A percentile compares a stretch with the other conserved stretches of the same genome.
Conservation (phyloP, 768 basidiomycete genomes). For the Phylloporus sp. region DNA sequence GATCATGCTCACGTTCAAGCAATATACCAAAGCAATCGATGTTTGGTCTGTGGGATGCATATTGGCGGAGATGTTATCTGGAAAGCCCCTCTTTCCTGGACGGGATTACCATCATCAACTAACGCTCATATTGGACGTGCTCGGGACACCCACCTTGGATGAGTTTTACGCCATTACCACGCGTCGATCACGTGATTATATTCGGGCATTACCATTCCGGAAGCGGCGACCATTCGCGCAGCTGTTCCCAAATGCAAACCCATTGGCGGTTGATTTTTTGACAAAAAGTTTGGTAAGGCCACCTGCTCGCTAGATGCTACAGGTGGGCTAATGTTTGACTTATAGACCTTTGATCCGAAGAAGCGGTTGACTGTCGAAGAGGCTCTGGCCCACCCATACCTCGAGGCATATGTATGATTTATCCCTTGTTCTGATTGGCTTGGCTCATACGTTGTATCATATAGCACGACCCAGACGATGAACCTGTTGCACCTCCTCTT, state of each 20-base stretch:
- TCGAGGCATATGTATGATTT: constrained; percentile 79
- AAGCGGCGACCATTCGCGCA: constrained; percentile 79
- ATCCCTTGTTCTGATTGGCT: background rate
- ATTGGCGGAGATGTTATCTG: constrained; percentile 95
- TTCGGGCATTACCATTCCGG: constrained; percentile 90
- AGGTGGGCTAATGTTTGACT: background rate
- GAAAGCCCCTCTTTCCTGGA: constrained; percentile 95
- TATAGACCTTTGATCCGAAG: constrained; percentile 93
- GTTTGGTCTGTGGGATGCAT: constrained; percentile 88
- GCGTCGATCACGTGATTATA: constrained; percentile 88
- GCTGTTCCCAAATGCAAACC: constrained; percentile 89
- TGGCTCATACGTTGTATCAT: constrained; percentile 4
- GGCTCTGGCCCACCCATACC: constrained; percentile 90
- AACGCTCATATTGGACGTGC: constrained; percentile 90
- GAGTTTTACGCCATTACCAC: constrained; percentile 98
- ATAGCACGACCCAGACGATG: constrained; percentile 94
- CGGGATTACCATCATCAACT: constrained; percentile 96
- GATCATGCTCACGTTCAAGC: constrained; percentile 99
- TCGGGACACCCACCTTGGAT: constrained; percentile 95
- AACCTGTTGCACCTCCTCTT: constrained; percentile 93
- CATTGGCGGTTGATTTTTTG: constrained; percentile 71
- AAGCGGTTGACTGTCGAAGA: constrained; percentile 94
- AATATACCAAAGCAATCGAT: constrained; percentile 96
- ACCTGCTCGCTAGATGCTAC: too few relatives aligned
- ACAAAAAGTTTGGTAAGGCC: constrained; percentile 73